Evolutionary conservation across 805 yeast species (phyloP).

Genomic region (Barnettozyma populi): DNA sequence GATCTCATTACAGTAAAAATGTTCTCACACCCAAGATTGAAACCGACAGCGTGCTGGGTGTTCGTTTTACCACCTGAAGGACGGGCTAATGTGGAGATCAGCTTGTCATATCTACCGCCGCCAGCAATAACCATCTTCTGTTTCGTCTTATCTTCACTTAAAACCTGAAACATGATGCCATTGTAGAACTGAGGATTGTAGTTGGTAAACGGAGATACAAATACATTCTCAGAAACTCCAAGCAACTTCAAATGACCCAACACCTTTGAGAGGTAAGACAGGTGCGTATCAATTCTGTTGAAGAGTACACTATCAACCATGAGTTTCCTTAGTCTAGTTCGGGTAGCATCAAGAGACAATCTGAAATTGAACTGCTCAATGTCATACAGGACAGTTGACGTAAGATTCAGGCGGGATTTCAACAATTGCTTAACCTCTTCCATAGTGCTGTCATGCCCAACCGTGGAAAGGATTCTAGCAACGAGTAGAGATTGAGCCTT

Average conservation of each 20-base stretch:
- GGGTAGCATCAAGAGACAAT: conserved; percentile 61
- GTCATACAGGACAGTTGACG: conserved; percentile 79
- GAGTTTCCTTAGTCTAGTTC: conserved; percentile 53
- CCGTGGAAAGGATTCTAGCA: conserved; percentile 65
- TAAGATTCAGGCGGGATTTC: conserved; percentile 63
- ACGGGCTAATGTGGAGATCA: conserved; percentile 63
- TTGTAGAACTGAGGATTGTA: conserved; percentile 78
- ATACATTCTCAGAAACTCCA: conserved; percentile 52
- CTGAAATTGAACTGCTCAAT: conserved; percentile 75
- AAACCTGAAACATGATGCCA: conserved; percentile 86
- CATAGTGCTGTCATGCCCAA: conserved; percentile 62
- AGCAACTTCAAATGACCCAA: conserved; percentile 47
- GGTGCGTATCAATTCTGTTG: conserved; percentile 53
- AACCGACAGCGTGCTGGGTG: conserved; percentile 71
- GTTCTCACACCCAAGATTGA: conserved; percentile 73
- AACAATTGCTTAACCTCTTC: conserved; percentile 53
- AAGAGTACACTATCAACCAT: conserved; percentile 71
- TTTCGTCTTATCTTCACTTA: conserved; percentile 48
- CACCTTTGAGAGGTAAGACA: conserved; percentile 58
- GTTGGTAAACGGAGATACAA: conserved; percentile 77
- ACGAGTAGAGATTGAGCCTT: conserved; percentile 68
- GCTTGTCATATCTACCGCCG: conserved; percentile 88
- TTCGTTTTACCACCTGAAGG: conserved; percentile 34
- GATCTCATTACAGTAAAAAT: conserved; percentile 47
- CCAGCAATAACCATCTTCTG: conserved; percentile 58